Conservation (phyloP, 345 rosid species). For the Moringa oleifera region DNA sequence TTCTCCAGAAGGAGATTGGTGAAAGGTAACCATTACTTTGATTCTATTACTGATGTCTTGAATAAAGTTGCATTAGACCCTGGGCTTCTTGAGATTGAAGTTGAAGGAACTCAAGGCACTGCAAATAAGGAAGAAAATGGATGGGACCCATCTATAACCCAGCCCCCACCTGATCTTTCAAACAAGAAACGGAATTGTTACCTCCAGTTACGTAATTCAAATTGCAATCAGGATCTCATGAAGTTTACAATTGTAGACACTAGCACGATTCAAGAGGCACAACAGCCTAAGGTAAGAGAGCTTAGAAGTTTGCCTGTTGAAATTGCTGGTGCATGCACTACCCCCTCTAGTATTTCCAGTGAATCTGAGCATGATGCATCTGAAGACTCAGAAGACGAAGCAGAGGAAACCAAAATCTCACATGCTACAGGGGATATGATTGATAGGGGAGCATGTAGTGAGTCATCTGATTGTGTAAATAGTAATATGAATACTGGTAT, state of each 20-base stretch:
- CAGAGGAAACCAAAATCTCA: conserved; percentile 22
- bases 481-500: conserved; percentile 19
- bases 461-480: conserved; percentile 27
- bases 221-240: conserved; percentile 10
- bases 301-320: conserved; percentile 35
- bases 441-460: conserved; percentile 25
- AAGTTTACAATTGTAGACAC: conserved; percentile 54
- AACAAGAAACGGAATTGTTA: conserved; percentile 35
- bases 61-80: conserved; percentile 46
- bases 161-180: conserved; percentile 26
- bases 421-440: conserved; percentile 18
- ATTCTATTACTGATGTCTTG: conserved; percentile 57
- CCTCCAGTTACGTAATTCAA: conserved; percentile 37
- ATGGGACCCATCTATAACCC: conserved; percentile 18
- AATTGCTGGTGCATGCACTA: conserved; percentile 19
- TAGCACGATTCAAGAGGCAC: conserved; percentile 23
- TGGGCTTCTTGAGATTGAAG: conserved; percentile 45
- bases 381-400: conserved; percentile 23
- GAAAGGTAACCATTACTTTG: conserved; percentile 74
- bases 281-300: conserved; percentile 34
- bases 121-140: conserved; percentile 18
- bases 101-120: conserved; percentile 19
- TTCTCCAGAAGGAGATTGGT: conserved; percentile 69
- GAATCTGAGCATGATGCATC: conserved; percentile 37
- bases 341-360: conserved; percentile 32